phyloP scores from a whole-genome alignment of 805 yeast genomes.

The Pichia californica region DNA sequence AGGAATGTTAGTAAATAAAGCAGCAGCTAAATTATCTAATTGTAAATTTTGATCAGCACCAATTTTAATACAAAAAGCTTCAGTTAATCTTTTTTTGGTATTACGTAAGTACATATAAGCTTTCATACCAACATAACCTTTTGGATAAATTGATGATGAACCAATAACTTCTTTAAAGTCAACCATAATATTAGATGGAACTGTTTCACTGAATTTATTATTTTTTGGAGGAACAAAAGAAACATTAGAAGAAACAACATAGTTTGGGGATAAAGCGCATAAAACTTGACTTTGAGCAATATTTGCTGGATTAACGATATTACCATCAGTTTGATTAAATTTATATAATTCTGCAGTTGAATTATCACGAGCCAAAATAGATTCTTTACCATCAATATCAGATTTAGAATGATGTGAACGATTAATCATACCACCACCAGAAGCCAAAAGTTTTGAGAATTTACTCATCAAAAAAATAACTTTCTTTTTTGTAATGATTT shows the following conservation, averaged over 20 bases:
- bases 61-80: conserved; percentile 69
- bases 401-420: conserved; percentile 21
- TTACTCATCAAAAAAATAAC: conserved; percentile 49
- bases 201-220: conserved; percentile 41
- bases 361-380: conserved; percentile 59
- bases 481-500: conserved; percentile 39
- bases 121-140: conserved; percentile 62
- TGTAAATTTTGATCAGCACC: conserved; percentile 49
- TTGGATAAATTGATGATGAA: conserved; percentile 53
- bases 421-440: conserved; percentile 32
- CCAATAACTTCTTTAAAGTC: conserved; percentile 67
- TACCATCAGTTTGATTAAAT: conserved; percentile 14
- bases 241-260: conserved; percentile 32
- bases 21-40: conserved; percentile 68
- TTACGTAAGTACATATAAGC: conserved; percentile 70
- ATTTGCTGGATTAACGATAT: conserved; percentile 40
- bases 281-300: conserved; percentile 64
- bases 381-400: conserved; percentile 48
- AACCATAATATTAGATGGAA: conserved; percentile 64
- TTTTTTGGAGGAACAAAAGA: conserved; percentile 39
- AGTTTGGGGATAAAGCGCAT: conserved; percentile 66
- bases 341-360: conserved; percentile 49
- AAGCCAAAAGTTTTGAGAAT: conserved; percentile 53
- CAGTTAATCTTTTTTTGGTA: conserved; percentile 59
- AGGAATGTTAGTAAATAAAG: conserved; percentile 72